A percentile compares a stretch with the other conserved stretches of the same genome.
phyloP scores from a whole-genome alignment of 129 eudicot genomes.

The Chrysanthemum lavandulifolium region DNA sequence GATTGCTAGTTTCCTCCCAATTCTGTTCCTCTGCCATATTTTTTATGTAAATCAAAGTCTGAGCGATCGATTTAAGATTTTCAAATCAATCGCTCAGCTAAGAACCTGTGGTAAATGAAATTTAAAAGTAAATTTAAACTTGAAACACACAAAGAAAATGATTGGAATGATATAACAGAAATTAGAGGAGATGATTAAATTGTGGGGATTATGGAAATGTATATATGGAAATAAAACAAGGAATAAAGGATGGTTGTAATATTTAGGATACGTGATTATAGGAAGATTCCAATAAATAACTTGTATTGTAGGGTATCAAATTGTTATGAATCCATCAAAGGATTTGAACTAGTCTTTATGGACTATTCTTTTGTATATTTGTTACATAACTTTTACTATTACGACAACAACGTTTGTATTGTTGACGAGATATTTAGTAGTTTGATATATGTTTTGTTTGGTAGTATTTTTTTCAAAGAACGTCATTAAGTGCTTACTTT shows the following conservation, averaged over 20 bases:
- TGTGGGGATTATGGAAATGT: conserved; percentile 23
- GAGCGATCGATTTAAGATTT: conserved; percentile 28
- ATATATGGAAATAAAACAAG: conserved; percentile 10
- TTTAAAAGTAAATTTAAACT: background rate
- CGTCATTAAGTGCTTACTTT: too few species aligned
- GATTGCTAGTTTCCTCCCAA: conserved; percentile 50
- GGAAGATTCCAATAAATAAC: conserved; percentile 37
- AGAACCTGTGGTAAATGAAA: conserved; percentile 13
- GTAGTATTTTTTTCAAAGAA: too few species aligned
- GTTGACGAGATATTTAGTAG: too few species aligned
- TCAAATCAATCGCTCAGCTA: conserved; percentile 34
- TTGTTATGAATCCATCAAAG: background rate
- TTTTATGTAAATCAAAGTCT: conserved; percentile 1
- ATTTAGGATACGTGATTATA: conserved; percentile 37
- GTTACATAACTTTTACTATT: too few species aligned
- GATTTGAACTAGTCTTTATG: background rate
- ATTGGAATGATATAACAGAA: conserved; percentile 4
- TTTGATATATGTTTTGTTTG: too few species aligned
- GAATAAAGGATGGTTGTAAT: conserved; percentile 27
- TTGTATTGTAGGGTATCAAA: conserved; percentile 12
- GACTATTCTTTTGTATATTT: background rate
- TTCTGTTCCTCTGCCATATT: conserved; percentile 59
- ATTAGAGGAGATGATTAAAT: conserved; percentile 3
- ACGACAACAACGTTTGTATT: too few species aligned
- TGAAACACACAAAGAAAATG: conserved; percentile 14